Conservation (phyloP, 75 land plant species). For the Ceratopteris richardii region DNA sequence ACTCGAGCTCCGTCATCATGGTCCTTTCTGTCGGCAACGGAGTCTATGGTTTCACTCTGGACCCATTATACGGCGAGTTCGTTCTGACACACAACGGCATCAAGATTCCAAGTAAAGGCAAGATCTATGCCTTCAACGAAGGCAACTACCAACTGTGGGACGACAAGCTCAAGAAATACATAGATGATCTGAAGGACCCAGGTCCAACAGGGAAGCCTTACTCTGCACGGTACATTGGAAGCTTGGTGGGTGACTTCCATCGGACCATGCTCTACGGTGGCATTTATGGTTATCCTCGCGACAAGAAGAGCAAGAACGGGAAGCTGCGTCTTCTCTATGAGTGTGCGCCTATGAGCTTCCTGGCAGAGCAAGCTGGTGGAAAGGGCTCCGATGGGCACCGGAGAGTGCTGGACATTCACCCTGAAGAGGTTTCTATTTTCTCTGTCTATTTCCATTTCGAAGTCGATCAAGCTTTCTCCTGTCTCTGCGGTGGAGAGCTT, state of each 20-base stretch:
- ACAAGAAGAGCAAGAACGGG: constrained; percentile 88
- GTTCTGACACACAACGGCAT: constrained; percentile 72
- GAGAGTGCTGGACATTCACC: constrained; percentile 75
- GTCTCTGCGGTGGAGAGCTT: too few relatives aligned
- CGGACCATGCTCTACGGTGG: constrained; percentile 86
- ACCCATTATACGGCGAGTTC: constrained; percentile 85
- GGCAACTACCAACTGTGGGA: constrained; percentile 94
- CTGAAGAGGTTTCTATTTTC: constrained; percentile 63
- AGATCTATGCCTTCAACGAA: constrained; percentile 86
- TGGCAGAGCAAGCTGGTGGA: constrained; percentile 94
- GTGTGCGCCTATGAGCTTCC: constrained; percentile 94
- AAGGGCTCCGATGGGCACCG: constrained; percentile 89
- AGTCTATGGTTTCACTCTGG: constrained; percentile 75
- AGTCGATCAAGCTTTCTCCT: too few relatives aligned
- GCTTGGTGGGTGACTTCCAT: constrained; percentile 91
- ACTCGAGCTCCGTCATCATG: constrained; percentile 84
- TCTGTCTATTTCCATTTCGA: too few relatives aligned
- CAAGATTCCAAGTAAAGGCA: constrained; percentile 65
- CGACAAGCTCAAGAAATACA: constrained; percentile 70
- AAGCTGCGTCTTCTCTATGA: constrained; percentile 87
- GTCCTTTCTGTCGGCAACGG: constrained; percentile 80
- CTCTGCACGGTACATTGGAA: constrained; percentile 87
- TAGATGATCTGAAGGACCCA: constrained; percentile 73
- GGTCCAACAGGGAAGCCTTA: constrained; percentile 77
- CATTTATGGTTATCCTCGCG: constrained; percentile 85